These are phyloP conservation scores for Penicillium roqueforti DNA, from an alignment of 495 filamentous ascomycete species.

Conservation along the genomic window DNA sequence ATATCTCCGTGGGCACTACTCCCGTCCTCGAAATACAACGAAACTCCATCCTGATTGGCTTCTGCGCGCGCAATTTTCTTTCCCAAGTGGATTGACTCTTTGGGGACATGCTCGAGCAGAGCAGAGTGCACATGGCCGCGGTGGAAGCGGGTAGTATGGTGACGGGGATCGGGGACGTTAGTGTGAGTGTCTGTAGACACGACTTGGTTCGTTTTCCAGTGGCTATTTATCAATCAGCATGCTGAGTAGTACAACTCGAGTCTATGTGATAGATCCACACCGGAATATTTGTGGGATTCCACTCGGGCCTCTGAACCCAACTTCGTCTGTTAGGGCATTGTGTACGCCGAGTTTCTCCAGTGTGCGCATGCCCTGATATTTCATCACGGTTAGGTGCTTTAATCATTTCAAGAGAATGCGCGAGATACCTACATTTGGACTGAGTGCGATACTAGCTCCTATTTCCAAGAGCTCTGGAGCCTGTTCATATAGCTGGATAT, in stretches of 20 bases:
- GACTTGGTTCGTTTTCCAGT: slow-evolving; percentile 46
- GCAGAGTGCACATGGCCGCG: slow-evolving; percentile 45
- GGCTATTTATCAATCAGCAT: slow-evolving; percentile 8
- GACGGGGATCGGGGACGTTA: slow-evolving; percentile 36
- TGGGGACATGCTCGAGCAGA: slow-evolving; percentile 38
- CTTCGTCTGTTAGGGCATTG: slow-evolving; percentile 36
- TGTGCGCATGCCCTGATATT: slow-evolving; percentile 40
- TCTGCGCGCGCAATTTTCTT: slow-evolving; percentile 20
- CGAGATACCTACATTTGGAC: slow-evolving; percentile 38
- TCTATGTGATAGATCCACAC: slow-evolving; percentile 4
- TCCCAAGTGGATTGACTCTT: slow-evolving; percentile 24
- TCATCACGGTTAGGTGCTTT: background rate
- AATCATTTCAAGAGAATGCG: background rate
- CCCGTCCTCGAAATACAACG: slow-evolving; percentile 30
- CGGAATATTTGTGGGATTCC: slow-evolving; percentile 34
- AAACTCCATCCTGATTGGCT: slow-evolving; percentile 16
- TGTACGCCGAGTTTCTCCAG: slow-evolving; percentile 43
- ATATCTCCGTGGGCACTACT: slow-evolving; percentile 26
- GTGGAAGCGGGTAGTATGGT: slow-evolving; percentile 45
- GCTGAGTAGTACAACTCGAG: background rate
- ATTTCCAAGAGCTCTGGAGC: slow-evolving; percentile 44
- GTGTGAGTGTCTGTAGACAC: slow-evolving; percentile 36
- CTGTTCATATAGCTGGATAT: slow-evolving; percentile 45
- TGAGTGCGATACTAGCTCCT: slow-evolving; percentile 47
- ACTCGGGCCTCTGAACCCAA: slow-evolving; percentile 40